phyloP scores from a whole-genome alignment of 495 filamentous ascomycete genomes.

The Echria macrotheca region DNA sequence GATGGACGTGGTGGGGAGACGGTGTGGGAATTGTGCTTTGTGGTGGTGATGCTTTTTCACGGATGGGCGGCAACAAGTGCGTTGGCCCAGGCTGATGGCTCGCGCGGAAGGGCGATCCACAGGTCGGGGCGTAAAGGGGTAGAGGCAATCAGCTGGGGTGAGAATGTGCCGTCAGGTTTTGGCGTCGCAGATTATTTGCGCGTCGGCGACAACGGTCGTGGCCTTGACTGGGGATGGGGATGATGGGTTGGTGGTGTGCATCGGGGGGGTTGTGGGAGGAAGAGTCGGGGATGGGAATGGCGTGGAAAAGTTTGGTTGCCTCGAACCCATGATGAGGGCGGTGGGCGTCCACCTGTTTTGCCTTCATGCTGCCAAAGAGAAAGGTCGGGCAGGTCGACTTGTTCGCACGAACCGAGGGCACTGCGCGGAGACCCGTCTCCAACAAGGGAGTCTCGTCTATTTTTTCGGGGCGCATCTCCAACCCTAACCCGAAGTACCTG shows the following conservation, averaged over 20 bases:
- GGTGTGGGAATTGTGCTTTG: slow-evolving; percentile 19
- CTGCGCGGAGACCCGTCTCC: slow-evolving; percentile 27
- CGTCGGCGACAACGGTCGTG: slow-evolving; percentile 24
- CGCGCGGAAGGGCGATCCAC: slow-evolving; percentile 24
- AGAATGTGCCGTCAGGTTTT: slow-evolving; percentile 24
- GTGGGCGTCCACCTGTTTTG: slow-evolving; percentile 33
- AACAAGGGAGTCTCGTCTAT: slow-evolving; percentile 23
- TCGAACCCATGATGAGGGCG: slow-evolving; percentile 31
- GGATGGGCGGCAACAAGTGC: slow-evolving; percentile 10
- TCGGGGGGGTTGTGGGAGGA: slow-evolving; percentile 18
- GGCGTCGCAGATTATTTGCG: slow-evolving; percentile 34
- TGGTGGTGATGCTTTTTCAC: slow-evolving; percentile 15
- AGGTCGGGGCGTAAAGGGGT: slow-evolving; percentile 20
- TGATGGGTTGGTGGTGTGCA: slow-evolving; percentile 24
- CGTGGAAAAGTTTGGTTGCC: slow-evolving; percentile 30
- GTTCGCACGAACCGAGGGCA: slow-evolving; percentile 31
- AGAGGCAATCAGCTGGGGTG: slow-evolving; percentile 22
- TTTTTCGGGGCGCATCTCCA: slow-evolving; percentile 15
- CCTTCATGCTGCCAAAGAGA: slow-evolving; percentile 36
- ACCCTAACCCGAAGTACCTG: slow-evolving; percentile 29
- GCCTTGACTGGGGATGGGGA: slow-evolving; percentile 15
- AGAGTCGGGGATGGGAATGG: slow-evolving; percentile 17
- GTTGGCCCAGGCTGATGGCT: slow-evolving; percentile 19
- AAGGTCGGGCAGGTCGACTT: slow-evolving; percentile 32
- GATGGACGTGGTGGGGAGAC: background rate